Conservation (phyloP, 78 protist genomes). For the Blattamonas nauphoetae region DNA sequence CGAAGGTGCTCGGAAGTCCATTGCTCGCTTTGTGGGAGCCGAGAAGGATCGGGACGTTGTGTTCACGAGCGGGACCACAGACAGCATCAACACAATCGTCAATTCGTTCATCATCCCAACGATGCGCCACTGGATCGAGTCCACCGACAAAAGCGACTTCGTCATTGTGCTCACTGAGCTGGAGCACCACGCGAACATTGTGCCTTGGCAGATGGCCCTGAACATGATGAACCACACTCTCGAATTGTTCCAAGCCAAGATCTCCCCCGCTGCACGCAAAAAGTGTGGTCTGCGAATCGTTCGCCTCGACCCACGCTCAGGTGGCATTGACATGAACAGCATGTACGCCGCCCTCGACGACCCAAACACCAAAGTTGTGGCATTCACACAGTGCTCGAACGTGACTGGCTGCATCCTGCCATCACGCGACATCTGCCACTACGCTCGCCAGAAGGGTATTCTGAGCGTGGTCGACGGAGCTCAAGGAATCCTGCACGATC, state of each 20-base stretch:
- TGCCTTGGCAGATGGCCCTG: constrained; percentile 48
- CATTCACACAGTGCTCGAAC: constrained; percentile 29
- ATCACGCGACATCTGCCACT: neutral
- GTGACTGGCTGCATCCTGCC: constrained; percentile 30
- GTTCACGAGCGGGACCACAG: constrained; percentile 44
- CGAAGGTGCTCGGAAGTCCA: constrained; percentile 18
- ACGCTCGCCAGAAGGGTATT: constrained; percentile 17
- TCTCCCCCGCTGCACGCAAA: neutral
- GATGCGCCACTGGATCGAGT: neutral
- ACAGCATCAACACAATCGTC: constrained; percentile 41
- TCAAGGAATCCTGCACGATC: constrained; percentile 24
- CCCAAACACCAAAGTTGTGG: constrained; percentile 22
- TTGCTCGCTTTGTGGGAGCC: constrained; percentile 24
- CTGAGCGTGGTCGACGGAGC: constrained; percentile 30
- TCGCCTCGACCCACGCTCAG: constrained; percentile 1
- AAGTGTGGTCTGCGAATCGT: neutral
- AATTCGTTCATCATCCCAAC: neutral
- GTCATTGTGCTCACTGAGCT: constrained; percentile 30
- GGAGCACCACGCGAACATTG: constrained; percentile 49
- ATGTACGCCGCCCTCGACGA: neutral
- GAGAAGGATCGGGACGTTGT: constrained; percentile 9
- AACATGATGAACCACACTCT: no score
- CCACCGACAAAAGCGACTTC: neutral
- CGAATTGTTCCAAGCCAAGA: no score
- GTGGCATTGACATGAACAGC: neutral